Evolutionary conservation across 2,329 filamentous ascomycete species (phyloP), one percentile per base, ranked within the genome.

Genomic region (Dichotomopilus funicola): DNA sequence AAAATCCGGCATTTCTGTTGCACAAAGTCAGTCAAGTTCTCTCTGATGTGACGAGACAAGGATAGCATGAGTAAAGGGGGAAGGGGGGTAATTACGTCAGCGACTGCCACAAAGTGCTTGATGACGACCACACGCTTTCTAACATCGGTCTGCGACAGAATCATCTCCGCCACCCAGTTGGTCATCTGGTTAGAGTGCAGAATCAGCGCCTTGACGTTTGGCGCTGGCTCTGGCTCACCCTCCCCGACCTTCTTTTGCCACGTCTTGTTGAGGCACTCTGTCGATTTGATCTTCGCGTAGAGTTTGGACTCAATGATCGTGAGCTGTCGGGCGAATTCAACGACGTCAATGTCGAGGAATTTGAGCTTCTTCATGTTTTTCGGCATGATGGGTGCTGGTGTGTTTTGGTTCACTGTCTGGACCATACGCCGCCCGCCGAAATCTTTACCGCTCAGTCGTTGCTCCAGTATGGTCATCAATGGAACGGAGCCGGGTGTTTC

Each of bases 301-400:
- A 97, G 79, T 59, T 87, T 87, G 2, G 91, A 96, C 71, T 99
- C 94, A 61, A 97, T 95, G 62, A 99, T 94, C 0, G 94, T 99
- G 60, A 99, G 79, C 71, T 99, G 94, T 48, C 94, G 86, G n/a
- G 94, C 94, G 71, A 99, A 97, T 68, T 99, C 94, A 0, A 88
- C 89, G 0, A 91, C 85, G 68, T 99, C 94, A 64, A 99, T 96
- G 68, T 99, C 94, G 54, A 97, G 75, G 74, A 99, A 97, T 72
- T 97, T 99, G 64, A 99, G 81, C 73, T 96, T 99, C 81, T 94
- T 96, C 91, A 99, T 95, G 70, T 97, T 96, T 79, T 96, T 96
- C 1, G 94, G 94, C 70, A 96, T 84, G 67, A 97, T 96, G 1
- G 94, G 90, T 38, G 87, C 76, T 4, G 94, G 92, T 1, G 89